Conservation (phyloP, 805 yeast species). For the Candida succiphila region DNA sequence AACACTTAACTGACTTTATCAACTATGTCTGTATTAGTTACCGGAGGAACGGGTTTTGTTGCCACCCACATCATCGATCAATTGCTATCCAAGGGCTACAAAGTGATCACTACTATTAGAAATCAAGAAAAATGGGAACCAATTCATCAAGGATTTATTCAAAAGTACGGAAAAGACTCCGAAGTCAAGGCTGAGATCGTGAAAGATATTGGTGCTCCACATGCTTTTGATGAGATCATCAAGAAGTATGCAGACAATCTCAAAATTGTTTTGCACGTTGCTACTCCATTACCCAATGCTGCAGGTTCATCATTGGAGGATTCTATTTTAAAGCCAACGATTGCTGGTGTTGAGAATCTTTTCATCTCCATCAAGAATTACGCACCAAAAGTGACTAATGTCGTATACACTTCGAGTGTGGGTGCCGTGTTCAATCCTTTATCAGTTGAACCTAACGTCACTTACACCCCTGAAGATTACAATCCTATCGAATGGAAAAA, state of each 20-base stretch:
- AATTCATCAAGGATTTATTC: constrained; percentile 21
- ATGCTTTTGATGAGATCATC: constrained; percentile 41
- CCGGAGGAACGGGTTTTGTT: constrained; percentile 47
- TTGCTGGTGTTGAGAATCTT: constrained; percentile 43
- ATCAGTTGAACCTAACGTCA: constrained; percentile 1
- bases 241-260: constrained; percentile 29
- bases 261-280: constrained; percentile 38
- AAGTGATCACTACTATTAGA: constrained; percentile 44
- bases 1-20: no score
- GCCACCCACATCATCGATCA: constrained; percentile 37
- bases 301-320: constrained; percentile 33
- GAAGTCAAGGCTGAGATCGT: constrained; percentile 24
- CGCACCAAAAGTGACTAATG: constrained; percentile 35
- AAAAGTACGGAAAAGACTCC: constrained; percentile 15
- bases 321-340: constrained; percentile 47
- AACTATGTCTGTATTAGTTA: constrained; percentile 30
- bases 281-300: constrained; percentile 34
- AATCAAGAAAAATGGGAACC: constrained; percentile 32
- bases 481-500: constrained; percentile 22
- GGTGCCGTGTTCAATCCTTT: constrained; percentile 30
- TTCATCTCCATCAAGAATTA: constrained; percentile 31
- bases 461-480: constrained; percentile 26
- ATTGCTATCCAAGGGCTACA: constrained; percentile 29
- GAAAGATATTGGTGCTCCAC: constrained; percentile 21
- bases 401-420: constrained; percentile 46